Base-by-base conservation (phyloP, 495 filamentous ascomycete genomes). In the Hypoxylon trugodes region DNA sequence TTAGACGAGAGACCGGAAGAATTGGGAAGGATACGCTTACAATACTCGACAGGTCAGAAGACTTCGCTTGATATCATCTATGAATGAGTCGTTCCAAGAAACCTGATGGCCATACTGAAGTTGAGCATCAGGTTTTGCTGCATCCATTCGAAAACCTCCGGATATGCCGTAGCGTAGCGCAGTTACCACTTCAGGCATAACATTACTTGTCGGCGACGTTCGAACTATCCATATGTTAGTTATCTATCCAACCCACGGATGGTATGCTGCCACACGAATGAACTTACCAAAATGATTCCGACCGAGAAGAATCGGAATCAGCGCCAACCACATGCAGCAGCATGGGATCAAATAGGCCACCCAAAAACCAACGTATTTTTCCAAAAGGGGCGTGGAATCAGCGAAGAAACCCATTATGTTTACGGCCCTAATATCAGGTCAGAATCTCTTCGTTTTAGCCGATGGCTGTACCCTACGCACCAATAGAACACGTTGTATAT, bases 311-410 rank as follows among this genome's bases (percentile, higher is more conserved):
- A 63, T 54, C 80, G 79, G 15, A 26, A 57, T 57, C 15, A 57
- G 4, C 13, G 24, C 53, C 10, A 57, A 3, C 53, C 53, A 57
- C 53, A 57, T 47, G 30, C 53, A 57, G 26, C 53, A 57, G 42
- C 53, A 57, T 12, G 83, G 82, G 37, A 81, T 38, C 13, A 84
- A 70, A 37, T 83, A 86, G 4, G 82, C 73, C 3, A 45, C n/a
- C 57, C 52, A 49, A 3, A 57, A 60, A 24, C 71, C 38, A 26
- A 72, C 37, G 18, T 55, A 49, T 35, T 56, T 66, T 26, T 69
- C 75, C 35, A 68, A 13, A 60, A 71, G 26, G 21, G 66, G 38
- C 56, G 38, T 43, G 49, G 52, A 46, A 48, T 47, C 48, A 3
- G 58, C 49, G 18, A 61, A 53, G 47, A 61, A 53, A 18, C 47